Evolutionary conservation across 257 asterid genomes (phyloP).

Genomic region (Fraxinus cuspidata): DNA sequence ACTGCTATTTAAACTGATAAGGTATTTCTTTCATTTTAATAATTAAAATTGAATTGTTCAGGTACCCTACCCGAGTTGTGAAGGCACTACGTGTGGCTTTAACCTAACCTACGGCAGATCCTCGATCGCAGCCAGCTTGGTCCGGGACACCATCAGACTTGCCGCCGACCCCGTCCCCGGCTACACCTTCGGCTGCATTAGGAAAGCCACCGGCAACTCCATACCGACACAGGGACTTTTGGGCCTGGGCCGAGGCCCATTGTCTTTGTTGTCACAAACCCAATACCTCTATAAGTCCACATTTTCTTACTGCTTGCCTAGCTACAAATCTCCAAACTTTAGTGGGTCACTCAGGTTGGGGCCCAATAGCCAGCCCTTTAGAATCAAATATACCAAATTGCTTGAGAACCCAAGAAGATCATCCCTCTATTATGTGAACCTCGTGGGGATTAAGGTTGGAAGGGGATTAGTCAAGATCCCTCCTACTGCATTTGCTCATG

Average conservation of each 20-base stretch:
- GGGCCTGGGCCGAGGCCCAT: conserved; percentile 78
- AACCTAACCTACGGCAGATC: conserved; percentile 76
- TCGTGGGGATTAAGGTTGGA: conserved; percentile 66
- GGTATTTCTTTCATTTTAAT: background rate
- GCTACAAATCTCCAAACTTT: conserved; percentile 59
- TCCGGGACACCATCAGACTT: conserved; percentile 57
- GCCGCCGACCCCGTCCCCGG: conserved; percentile 50
- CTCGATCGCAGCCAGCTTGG: conserved; percentile 46
- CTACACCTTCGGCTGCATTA: conserved; percentile 75
- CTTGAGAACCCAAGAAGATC: conserved; percentile 74
- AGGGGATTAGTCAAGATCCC: conserved; percentile 49
- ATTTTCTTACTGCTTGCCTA: conserved; percentile 87
- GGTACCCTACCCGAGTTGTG: conserved; percentile 69
- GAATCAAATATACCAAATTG: conserved; percentile 61
- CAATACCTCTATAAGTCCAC: conserved; percentile 54
- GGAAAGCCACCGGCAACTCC: conserved; percentile 52
- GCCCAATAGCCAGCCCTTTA: conserved; percentile 65
- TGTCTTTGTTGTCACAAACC: conserved; percentile 63
- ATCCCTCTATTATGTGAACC: conserved; percentile 71
- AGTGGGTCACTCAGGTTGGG: conserved; percentile 75
- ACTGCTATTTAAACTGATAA: too few species aligned
- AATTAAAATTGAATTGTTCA: conserved; percentile 16
- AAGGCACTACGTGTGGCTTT: conserved; percentile 50
- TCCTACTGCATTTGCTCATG: conserved; percentile 54
- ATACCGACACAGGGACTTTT: conserved; percentile 72